These are phyloP conservation scores for Yamadazyma dushanensis DNA, from an alignment of 1,139 yeast species.

Conservation along the genomic window DNA sequence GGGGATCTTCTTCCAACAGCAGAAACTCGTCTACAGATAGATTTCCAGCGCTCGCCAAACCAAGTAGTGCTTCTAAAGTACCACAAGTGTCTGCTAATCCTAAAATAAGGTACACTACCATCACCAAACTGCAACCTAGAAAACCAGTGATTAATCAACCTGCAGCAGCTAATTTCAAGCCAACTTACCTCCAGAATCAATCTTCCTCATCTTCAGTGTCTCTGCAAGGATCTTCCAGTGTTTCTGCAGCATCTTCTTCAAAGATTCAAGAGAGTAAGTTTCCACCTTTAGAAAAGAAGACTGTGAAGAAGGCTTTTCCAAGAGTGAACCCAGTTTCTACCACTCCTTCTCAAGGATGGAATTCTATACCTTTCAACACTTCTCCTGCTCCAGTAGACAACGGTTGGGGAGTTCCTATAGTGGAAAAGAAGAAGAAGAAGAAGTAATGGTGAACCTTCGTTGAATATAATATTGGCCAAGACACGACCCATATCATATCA, in stretches of 20 bases:
- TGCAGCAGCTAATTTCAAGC: constrained; percentile 23
- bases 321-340: constrained; percentile 34
- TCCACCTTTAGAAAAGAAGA: constrained; percentile 42
- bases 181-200: constrained; percentile 30
- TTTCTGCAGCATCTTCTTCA: constrained; percentile 1
- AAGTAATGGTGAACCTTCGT: constrained; percentile 2
- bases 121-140: constrained; percentile 22
- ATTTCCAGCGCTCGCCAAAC: constrained; percentile 56
- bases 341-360: constrained; percentile 16
- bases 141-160: constrained; percentile 16
- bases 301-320: constrained; percentile 35
- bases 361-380: constrained; percentile 5
- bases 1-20: constrained; percentile 25
- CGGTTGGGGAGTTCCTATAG: constrained; percentile 16
- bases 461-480: neutral
- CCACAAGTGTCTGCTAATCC: constrained; percentile 17
- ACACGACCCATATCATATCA: constrained; percentile 1
- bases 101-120: constrained; percentile 44
- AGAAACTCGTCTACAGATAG: constrained; percentile 28
- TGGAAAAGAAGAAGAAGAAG: constrained; percentile 15
- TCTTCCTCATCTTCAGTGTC: constrained; percentile 9
- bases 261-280: constrained; percentile 26
- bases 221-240: constrained; percentile 1
- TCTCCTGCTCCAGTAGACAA: constrained; percentile 6
- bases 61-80: constrained; percentile 14